Evolutionary conservation across 305 asterid species (phyloP).

Genomic region (Plantago lanceolata): DNA sequence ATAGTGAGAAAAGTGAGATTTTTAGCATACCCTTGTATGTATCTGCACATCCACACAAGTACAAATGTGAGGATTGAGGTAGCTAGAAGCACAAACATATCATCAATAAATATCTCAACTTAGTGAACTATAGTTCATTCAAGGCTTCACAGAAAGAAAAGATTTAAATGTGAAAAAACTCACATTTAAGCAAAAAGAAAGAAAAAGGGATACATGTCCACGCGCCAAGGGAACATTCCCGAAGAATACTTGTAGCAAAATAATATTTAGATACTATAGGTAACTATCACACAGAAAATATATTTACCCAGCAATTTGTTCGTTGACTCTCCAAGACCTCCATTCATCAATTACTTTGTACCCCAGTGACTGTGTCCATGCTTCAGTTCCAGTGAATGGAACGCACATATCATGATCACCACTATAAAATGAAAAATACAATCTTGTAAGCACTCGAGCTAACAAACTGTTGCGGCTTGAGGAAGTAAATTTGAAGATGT

Average conservation of each 20-base stretch:
- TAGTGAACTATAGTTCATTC: no score
- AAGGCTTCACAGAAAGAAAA: no score
- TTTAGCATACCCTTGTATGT: constrained; percentile 37
- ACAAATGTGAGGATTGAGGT: no score
- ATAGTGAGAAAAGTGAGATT: constrained; percentile 50
- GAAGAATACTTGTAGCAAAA: no score
- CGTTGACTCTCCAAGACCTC: constrained; percentile 49
- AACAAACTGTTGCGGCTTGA: background rate
- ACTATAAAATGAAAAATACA: constrained; percentile 20
- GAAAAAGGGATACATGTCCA: no score
- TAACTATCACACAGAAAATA: no score
- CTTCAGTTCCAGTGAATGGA: constrained; percentile 59
- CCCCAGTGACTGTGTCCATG: constrained; percentile 50
- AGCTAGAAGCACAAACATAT: no score
- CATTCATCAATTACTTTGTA: constrained; percentile 37
- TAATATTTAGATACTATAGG: no score
- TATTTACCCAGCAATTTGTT: constrained; percentile 37
- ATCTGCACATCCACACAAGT: constrained; percentile 29
- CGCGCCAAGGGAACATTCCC: background rate
- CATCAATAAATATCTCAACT: no score
- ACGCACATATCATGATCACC: constrained; percentile 71
- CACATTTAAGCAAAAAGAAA: no score
- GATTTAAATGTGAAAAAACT: no score
- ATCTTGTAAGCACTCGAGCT: background rate
- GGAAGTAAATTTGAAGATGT: background rate